Conservation (phyloP, 2,329 filamentous ascomycete genomes). For the Mycocentrospora acerina region DNA sequence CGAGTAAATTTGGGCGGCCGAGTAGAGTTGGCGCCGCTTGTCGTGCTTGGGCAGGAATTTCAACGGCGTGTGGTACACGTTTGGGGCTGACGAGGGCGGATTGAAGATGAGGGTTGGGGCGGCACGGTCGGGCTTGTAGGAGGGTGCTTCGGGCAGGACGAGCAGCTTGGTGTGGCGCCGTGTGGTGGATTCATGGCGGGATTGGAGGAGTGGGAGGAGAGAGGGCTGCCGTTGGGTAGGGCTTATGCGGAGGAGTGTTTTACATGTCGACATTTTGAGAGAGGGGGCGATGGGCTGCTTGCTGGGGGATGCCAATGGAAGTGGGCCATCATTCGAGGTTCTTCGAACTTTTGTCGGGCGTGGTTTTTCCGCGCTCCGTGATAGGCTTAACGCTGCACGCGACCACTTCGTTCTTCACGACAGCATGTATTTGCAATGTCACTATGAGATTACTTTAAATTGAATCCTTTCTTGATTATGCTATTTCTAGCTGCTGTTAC, state of each 20-base stretch:
- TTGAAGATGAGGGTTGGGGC: constrained; percentile 56
- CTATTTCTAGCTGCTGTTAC: too few species aligned
- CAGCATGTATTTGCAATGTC: too few species aligned
- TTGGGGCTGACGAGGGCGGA: constrained; percentile 64
- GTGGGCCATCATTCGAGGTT: too few species aligned
- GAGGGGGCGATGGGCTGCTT: constrained; percentile 9
- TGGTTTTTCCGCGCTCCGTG: constrained; percentile 25
- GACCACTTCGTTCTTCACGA: too few species aligned
- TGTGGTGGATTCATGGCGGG: constrained; percentile 48
- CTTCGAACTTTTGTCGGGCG: constrained; percentile 22
- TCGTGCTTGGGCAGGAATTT: constrained; percentile 65
- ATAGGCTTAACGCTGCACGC: background rate
- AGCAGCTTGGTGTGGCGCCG: constrained; percentile 51
- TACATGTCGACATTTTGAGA: constrained; percentile 37
- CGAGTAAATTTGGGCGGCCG: constrained; percentile 30
- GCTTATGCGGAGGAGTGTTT: constrained; percentile 29
- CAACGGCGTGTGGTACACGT: constrained; percentile 63
- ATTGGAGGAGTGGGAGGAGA: constrained; percentile 30
- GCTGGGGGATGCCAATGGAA: background rate
- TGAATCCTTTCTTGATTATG: too few species aligned
- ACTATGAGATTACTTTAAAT: too few species aligned
- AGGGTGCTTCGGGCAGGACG: constrained; percentile 47
- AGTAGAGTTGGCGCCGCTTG: constrained; percentile 52
- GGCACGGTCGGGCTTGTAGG: constrained; percentile 38
- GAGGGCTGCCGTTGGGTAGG: constrained; percentile 16